phyloP scores from a whole-genome alignment of 805 yeast genomes.

The Zygosaccharomyces pseudorouxii region DNA sequence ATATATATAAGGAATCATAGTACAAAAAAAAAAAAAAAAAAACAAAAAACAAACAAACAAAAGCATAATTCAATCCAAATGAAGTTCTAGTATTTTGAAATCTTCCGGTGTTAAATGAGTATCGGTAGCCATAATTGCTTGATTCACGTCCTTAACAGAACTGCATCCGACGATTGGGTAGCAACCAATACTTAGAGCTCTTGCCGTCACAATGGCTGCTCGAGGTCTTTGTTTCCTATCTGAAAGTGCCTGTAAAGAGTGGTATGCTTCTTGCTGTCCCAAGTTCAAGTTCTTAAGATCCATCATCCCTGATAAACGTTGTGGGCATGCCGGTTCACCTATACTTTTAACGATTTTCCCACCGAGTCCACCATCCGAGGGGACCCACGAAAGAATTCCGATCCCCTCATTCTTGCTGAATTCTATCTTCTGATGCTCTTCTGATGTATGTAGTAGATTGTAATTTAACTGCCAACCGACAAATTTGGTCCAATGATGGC shows the following conservation, averaged over 20 bases:
- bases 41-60: no score
- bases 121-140: not conserved
- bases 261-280: not conserved
- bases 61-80: not conserved
- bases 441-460: not conserved
- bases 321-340: not conserved
- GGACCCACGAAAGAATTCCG: slow-evolving; percentile 2
- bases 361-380: slow-evolving; percentile 3
- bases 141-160: not conserved
- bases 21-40: not conserved
- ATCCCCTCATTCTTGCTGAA: not conserved
- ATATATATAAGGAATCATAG: not conserved
- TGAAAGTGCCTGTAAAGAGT: not conserved
- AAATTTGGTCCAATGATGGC: slow-evolving; percentile 1
- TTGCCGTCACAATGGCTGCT: not conserved
- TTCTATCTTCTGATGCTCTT: not conserved
- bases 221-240: slow-evolving; percentile 2
- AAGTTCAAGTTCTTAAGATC: not conserved
- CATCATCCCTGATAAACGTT: not conserved
- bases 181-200: not conserved
- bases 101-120: slow-evolving; percentile 3
- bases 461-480: not conserved
- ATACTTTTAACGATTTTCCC: not conserved
- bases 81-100: not conserved
- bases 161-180: slow-evolving; percentile 2